Base-by-base conservation (phyloP, 2,329 filamentous ascomycete genomes). In the Aspergillus sp. region DNA sequence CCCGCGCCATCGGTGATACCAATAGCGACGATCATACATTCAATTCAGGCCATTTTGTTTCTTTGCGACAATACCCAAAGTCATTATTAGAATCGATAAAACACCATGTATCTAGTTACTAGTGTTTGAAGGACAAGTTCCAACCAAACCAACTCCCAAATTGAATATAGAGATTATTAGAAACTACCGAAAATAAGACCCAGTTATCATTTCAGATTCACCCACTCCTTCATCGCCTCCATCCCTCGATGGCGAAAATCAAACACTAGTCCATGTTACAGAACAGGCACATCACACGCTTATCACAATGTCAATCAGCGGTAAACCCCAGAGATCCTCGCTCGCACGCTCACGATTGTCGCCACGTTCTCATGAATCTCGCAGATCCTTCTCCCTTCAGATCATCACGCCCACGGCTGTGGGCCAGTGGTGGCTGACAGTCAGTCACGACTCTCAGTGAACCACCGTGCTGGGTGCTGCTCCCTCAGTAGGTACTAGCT, bases 301-400 rank as follows among this genome's bases (percentile, higher is more conserved):
- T 39, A 58, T 61, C 52, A 45, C 39, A 61, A 61, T 55, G 39
- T 51, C 40, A 50, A 53, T 50, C 39, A 37, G 41, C 24, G 17
- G 27, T 52, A 47, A 55, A 52, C 50, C 47, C 47, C 55, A 43
- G 54, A 46, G 44, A 52, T 57, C 46, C 31, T 46, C 24, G 31
- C 57, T 53, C 24, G 41, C 48, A 49, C 27, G 27, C n/a, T 19
- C 33, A 24, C 6, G 48, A 50, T 50, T 37, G n/a, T 31, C 24
- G 43, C 49, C 24, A 52, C 49, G 15, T 17, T 43, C 8, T 15
- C 23, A 24, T 14, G 23, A 41, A 52, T 24, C 24, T 43, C 23
- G 49, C 27, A 27, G 49, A 52, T 52, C 49, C 12, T 8, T 33
- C 49, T 43, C 35, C 12, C 35, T 37, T 37, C 35, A 37, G 35